Conservation (phyloP, 2,329 filamentous ascomycete genomes). For the Stemphylium beticola region DNA sequence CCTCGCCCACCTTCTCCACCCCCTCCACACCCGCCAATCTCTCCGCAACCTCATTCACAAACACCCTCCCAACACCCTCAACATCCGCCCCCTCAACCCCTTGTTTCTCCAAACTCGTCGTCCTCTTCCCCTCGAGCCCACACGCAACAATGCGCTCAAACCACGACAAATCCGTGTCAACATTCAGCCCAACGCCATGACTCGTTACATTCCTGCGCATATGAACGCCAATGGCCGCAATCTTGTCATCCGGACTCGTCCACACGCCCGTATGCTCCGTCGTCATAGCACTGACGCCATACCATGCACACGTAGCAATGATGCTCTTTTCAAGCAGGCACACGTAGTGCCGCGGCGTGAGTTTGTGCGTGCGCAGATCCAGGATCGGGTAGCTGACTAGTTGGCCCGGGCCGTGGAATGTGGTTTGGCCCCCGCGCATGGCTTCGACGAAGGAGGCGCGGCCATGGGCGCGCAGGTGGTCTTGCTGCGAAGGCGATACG, state of each 20-base stretch:
- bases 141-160: conserved; percentile 84
- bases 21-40: conserved; percentile 30
- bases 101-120: conserved; percentile 74
- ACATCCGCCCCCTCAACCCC: conserved; percentile 47
- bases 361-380: conserved; percentile 72
- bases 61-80: conserved; percentile 48
- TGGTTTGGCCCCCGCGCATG: conserved; percentile 86
- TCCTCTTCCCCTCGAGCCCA: conserved; percentile 78
- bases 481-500: conserved; percentile 56
- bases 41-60: conserved; percentile 50
- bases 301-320: conserved; percentile 67
- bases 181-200: conserved; percentile 83
- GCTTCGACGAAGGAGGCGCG: conserved; percentile 71
- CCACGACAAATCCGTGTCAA: conserved; percentile 69
- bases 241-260: conserved; percentile 66
- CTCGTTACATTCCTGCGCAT: conserved; percentile 81
- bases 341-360: conserved; percentile 79
- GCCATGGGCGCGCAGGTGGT: conserved; percentile 47
- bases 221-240: conserved; percentile 92
- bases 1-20: conserved; percentile 24
- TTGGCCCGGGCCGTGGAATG: conserved; percentile 94
- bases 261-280: conserved; percentile 87
- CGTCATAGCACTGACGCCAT: conserved; percentile 66
- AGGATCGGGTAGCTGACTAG: conserved; percentile 89
- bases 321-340: conserved; percentile 78